Evolutionary conservation across 2,329 filamentous ascomycete genomes (phyloP).

Genomic region (Fusarium annulatum): DNA sequence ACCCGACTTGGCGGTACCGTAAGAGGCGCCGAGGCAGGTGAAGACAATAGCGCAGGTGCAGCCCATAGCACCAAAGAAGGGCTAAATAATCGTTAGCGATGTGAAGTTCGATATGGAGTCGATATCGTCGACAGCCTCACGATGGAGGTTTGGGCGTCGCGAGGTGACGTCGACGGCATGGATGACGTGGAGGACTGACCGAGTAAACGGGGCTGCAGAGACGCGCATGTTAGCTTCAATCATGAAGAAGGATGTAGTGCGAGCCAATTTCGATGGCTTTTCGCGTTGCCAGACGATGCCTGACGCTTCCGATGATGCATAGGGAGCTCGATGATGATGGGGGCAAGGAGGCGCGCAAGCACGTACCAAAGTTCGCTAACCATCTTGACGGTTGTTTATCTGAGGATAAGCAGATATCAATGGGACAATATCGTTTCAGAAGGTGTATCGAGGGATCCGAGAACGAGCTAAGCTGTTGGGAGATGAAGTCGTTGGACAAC

Average conservation of each 20-base stretch:
- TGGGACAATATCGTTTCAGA: slow-evolving; percentile 28
- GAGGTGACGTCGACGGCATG: slow-evolving; percentile 48
- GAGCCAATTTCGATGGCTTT: slow-evolving; percentile 12
- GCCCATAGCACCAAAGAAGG: slow-evolving; percentile 98
- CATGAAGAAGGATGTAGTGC: slow-evolving; percentile 12
- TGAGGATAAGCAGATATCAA: slow-evolving; percentile 24
- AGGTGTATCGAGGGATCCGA: slow-evolving; percentile 27
- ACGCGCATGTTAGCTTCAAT: slow-evolving; percentile 57
- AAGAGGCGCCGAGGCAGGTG: slow-evolving; percentile 95
- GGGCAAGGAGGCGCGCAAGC: slow-evolving; percentile 49
- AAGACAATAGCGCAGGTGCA: slow-evolving; percentile 97
- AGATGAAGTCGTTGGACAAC: slow-evolving; percentile 44
- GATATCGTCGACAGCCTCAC: slow-evolving; percentile 30
- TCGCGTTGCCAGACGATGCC: slow-evolving; percentile 36
- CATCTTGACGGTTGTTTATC: slow-evolving; percentile 68
- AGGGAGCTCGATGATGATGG: slow-evolving; percentile 47
- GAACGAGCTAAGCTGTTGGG: slow-evolving; percentile 31
- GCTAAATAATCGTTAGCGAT: slow-evolving; percentile 58
- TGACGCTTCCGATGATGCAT: slow-evolving; percentile 47
- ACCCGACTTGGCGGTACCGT: slow-evolving; percentile 99
- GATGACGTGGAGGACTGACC: slow-evolving; percentile 74
- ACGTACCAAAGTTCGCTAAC: slow-evolving; percentile 85
- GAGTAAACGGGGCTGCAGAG: slow-evolving; percentile 90
- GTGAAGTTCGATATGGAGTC: slow-evolving; percentile 26
- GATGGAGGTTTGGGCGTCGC: slow-evolving; percentile 32